Base-by-base conservation (phyloP, 768 basidiomycete genomes). In the Leucosporidium yakuticum region DNA sequence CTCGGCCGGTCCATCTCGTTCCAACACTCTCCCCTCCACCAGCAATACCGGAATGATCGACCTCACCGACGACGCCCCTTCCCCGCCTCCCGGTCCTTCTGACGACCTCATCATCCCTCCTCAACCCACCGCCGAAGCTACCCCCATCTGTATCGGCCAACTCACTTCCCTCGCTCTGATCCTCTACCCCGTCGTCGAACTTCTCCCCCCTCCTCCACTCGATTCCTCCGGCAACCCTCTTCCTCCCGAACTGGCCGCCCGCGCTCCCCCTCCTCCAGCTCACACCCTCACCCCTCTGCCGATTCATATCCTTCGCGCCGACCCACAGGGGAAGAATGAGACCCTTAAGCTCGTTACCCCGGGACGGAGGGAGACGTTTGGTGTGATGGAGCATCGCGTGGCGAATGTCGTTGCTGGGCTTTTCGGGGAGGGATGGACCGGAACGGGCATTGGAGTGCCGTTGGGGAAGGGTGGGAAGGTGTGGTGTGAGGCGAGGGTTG, bases 381-480 rank as follows among this genome's bases (percentile, higher is more conserved):
- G 84, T 8, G 87, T 94, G 25, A 84, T 93, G 36, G 91, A 93
- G 76, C 90, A 91, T 78, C 90, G 87, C 75, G 87, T 89, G 36
- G 89, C 90, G 8, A 85, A 85, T 47, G 80, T 85, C 54, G 80
- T 94, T 34, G 90, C 89, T 0, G 89, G 89, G 12, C 87, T 94
- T 86, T 80, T 94, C 62, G 87, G 88, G 21, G 89, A 88, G 73
- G 90, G 90, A 62, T 50, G 87, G 87, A 80, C 84, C 89, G 65
- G 83, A 84, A 69, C 86, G 85, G 64, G 73, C 36, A n/a, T 64
- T 44, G 29, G 32, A 32, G 56, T 21, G 20, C 59, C n/a, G 64
- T 79, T 85, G 85, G 34, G 79, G 81, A 65, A 82, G 83, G 55
- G 85, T 83, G 76, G 89, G 89, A 80, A 79, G 85, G 78, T 57